These are phyloP conservation scores for Gnomoniopsis smithogilvyi DNA, from an alignment of 2,329 filamentous ascomycete species.

Conservation along the genomic window DNA sequence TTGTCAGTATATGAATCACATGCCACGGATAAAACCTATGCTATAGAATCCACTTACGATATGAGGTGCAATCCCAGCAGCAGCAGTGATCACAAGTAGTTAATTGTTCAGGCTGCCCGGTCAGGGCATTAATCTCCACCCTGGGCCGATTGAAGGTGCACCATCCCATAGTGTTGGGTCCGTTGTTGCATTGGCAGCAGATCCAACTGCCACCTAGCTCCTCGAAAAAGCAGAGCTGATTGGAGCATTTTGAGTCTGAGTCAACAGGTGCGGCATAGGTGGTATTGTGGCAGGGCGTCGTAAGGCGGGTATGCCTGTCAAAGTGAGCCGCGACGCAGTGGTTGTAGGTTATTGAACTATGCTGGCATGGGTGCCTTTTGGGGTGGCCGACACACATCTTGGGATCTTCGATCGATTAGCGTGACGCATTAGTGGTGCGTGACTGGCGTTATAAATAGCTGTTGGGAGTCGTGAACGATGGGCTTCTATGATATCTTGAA, in stretches of 20 bases:
- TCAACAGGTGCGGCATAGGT: conserved; percentile 45
- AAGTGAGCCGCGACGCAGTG: conserved; percentile 49
- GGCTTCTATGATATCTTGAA: too few relatives aligned
- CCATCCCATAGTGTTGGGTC: conserved; percentile 52
- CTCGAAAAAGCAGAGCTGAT: conserved; percentile 50
- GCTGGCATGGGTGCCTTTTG: conserved; percentile 48
- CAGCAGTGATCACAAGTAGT: conserved; percentile 51
- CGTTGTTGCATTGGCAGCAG: conserved; percentile 51
- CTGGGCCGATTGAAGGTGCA: conserved; percentile 37
- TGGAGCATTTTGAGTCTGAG: conserved; percentile 41
- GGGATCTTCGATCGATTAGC: conserved; percentile 6
- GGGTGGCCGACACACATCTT: conserved; percentile 55
- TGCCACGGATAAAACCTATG: background rate
- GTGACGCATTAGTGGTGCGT: too few relatives aligned
- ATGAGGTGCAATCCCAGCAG: conserved; percentile 44
- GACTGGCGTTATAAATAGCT: too few relatives aligned
- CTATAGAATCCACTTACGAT: conserved; percentile 32
- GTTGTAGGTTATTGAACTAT: conserved; percentile 54
- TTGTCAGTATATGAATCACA: background rate
- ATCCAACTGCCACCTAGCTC: conserved; percentile 48
- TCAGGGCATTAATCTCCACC: conserved; percentile 29
- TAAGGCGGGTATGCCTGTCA: conserved; percentile 47
- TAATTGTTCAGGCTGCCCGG: conserved; percentile 31
- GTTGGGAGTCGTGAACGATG: too few relatives aligned
- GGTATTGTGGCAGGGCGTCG: conserved; percentile 46